A percentile compares a stretch with the other conserved stretches of the same genome.
Conservation (phyloP, 2,329 filamentous ascomycete genomes). For the Pseudogymnoascus sp. region DNA sequence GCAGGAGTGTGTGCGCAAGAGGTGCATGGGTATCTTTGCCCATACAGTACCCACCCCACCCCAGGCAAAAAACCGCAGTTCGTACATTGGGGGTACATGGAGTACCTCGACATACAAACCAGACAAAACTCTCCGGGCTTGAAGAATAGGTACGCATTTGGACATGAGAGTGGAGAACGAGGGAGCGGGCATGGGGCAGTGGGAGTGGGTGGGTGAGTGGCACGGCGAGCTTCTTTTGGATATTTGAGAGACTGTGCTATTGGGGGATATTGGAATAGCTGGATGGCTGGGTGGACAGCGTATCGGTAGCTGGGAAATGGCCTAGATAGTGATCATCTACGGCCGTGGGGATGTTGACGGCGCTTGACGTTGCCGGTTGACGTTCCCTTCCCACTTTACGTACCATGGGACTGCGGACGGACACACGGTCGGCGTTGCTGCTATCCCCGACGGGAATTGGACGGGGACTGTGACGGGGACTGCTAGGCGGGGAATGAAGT, state of each 20-base stretch:
- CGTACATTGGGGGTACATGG: background rate
- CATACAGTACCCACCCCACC: background rate
- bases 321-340: background rate
- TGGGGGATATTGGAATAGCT: background rate
- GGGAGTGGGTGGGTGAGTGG: background rate
- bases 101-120: background rate
- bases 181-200: background rate
- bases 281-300: background rate
- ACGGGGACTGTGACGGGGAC: no score
- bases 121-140: background rate
- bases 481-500: no score
- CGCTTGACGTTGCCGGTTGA: background rate
- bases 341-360: background rate
- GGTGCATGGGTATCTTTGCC: background rate
- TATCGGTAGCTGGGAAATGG: background rate
- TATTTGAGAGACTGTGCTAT: background rate
- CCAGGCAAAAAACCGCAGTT: background rate
- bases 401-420: background rate
- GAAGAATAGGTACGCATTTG: conserved; percentile 1
- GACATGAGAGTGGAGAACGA: background rate
- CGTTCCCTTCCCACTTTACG: background rate
- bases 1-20: background rate
- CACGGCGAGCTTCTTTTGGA: background rate
- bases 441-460: background rate
- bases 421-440: background rate